These are phyloP conservation scores for Agrostemma githago DNA, from an alignment of 148 eudicot genomes.

Conservation along the genomic window DNA sequence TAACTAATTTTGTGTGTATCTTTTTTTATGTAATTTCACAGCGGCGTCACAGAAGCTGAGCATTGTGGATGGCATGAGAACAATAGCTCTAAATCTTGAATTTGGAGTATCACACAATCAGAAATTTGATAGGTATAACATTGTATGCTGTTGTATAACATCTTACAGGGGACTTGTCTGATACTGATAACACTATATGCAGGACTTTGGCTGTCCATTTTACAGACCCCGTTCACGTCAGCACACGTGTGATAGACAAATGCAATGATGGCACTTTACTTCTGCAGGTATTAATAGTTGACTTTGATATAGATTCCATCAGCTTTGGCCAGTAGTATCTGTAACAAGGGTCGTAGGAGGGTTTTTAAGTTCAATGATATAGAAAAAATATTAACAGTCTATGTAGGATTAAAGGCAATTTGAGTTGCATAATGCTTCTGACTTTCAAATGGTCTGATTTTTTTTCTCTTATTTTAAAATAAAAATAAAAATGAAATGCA, in stretches of 20 bases:
- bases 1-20: constrained; percentile 9
- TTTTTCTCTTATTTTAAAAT: neutral
- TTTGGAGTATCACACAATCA: constrained; percentile 93
- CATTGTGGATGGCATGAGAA: constrained; percentile 88
- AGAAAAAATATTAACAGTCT: neutral
- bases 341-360: neutral
- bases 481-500: neutral
- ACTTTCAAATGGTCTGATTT: neutral
- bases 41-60: constrained; percentile 57
- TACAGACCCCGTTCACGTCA: constrained; percentile 84
- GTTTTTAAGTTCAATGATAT: neutral
- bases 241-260: constrained; percentile 79
- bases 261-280: constrained; percentile 89
- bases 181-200: constrained; percentile 20
- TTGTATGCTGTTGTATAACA: constrained; percentile 14
- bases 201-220: constrained; percentile 96
- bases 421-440: neutral
- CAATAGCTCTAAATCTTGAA: constrained; percentile 91
- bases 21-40: constrained; percentile 31
- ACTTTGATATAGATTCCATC: constrained; percentile 1
- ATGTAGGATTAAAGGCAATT: neutral
- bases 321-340: neutral
- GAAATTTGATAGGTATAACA: constrained; percentile 68
- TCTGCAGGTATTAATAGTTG: constrained; percentile 64
- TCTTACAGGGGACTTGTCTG: constrained; percentile 21